Evolutionary conservation across 1,139 yeast genomes (phyloP), one percentile per base, ranked within the genome.

Genomic region (Candida sp.): DNA sequence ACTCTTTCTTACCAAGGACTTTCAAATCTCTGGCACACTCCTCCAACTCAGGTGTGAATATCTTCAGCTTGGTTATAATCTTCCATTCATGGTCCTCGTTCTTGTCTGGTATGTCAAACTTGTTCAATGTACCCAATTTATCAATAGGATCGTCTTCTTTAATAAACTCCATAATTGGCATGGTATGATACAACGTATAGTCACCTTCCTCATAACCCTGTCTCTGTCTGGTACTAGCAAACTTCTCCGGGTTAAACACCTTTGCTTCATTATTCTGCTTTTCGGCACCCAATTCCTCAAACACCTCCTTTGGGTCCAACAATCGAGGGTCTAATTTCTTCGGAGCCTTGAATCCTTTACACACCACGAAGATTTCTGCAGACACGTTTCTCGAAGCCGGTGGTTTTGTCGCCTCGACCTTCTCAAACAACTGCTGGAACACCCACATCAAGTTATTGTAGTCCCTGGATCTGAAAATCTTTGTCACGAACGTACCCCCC

Each of bases 311-410:
- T 26, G 98, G 92, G 67, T 96, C 99, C 53, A 96, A 77, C 52
- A 94, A 78, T 63, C 96, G 83, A 44, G 98, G 97, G 72, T 96
- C 99, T 56, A 94, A 71, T 68, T 90, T 92, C 68, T 92, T 91
- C 47, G 99, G 99, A 9, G 98, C 98, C 69, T 92, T 94, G 75
- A 90, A 94, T 12, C 96, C 96, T 69, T 87, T 86, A 73, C 99
- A 94, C 38, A 93, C 98, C 49, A 94, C 99, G 66, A 94, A 94
- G 64, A 96, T 96, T 78, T 94, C 99, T 2, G 99, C 99, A 62
- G 99, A 94, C 26, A 96, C 99, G 71, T 90, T 90, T 86, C 99
- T 93, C 43, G 98, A 92, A 22, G 98, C 94, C 22, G 99, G 98
- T 7, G 99, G 99, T 66, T 94, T 94, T 1, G 99, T 94, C 9